These are phyloP conservation scores for Phaeosphaeriaceae sp. DNA, from an alignment of 2,329 filamentous ascomycete genomes.

Conservation along the genomic window DNA sequence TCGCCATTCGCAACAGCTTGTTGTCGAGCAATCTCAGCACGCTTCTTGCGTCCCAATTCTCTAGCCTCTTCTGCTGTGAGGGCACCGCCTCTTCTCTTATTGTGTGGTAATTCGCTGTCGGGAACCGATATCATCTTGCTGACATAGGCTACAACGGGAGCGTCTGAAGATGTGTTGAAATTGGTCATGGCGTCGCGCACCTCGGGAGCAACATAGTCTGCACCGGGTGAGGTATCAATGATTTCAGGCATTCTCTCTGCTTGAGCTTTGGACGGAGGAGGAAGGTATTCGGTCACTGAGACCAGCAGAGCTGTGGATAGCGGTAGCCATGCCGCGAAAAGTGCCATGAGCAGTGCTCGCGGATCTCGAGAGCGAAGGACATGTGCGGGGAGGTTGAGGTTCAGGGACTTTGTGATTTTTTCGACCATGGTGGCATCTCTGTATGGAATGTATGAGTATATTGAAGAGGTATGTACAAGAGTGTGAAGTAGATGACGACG, in stretches of 20 bases:
- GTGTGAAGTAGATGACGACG: constrained; percentile 22
- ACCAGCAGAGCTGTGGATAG: constrained; percentile 91
- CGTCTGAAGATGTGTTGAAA: constrained; percentile 73
- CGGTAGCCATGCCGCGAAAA: constrained; percentile 91
- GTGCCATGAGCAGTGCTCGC: constrained; percentile 79
- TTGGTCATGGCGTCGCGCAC: constrained; percentile 82
- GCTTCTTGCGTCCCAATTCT: constrained; percentile 85
- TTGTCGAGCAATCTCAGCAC: constrained; percentile 83
- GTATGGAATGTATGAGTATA: constrained; percentile 49
- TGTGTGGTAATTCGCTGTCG: constrained; percentile 88
- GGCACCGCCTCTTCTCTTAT: constrained; percentile 72
- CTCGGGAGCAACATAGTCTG: constrained; percentile 70
- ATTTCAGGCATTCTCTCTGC: constrained; percentile 79
- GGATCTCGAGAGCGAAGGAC: constrained; percentile 84
- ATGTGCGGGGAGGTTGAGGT: constrained; percentile 83
- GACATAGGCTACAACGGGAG: constrained; percentile 90
- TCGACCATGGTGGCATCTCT: constrained; percentile 82
- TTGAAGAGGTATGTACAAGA: constrained; percentile 46
- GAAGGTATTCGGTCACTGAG: constrained; percentile 90
- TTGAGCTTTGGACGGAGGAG: constrained; percentile 82
- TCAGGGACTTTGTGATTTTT: constrained; percentile 93
- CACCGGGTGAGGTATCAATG: constrained; percentile 79
- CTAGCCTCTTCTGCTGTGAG: constrained; percentile 89
- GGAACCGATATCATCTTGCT: constrained; percentile 98
- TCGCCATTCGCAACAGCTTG: constrained; percentile 63